phyloP scores from a whole-genome alignment of 2,329 filamentous ascomycete species.

The Ceratocystis papillata region DNA sequence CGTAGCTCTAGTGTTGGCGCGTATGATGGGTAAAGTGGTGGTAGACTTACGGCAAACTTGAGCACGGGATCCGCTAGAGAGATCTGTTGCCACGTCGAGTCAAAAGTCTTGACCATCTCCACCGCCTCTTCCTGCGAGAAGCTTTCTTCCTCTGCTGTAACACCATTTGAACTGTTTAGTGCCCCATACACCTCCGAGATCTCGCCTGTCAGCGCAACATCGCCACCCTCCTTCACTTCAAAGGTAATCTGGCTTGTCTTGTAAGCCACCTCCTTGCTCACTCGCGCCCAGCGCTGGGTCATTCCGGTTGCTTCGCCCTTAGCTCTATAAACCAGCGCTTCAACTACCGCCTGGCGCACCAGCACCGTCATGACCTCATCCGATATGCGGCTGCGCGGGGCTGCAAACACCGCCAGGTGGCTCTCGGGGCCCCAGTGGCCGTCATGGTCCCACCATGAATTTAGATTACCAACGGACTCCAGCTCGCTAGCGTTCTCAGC shows the following conservation, averaged over 20 bases:
- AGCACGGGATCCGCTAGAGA: slow-evolving; percentile 46
- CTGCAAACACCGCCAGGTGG: slow-evolving; percentile 37
- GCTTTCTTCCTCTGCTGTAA: slow-evolving; percentile 28
- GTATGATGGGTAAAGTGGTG: not conserved
- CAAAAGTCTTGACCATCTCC: slow-evolving; percentile 39
- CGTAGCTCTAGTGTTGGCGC: not conserved
- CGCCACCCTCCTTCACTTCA: slow-evolving; percentile 34
- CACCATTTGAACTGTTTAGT: slow-evolving; percentile 29
- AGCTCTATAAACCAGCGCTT: slow-evolving; percentile 38
- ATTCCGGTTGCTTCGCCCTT: slow-evolving; percentile 29
- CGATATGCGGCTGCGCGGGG: slow-evolving; percentile 31
- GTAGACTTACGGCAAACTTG: slow-evolving; percentile 60
- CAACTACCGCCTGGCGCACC: slow-evolving; percentile 43
- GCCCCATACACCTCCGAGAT: slow-evolving; percentile 31
- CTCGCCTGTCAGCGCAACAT: slow-evolving; percentile 34
- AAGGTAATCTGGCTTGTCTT: slow-evolving; percentile 33
- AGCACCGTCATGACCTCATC: slow-evolving; percentile 36
- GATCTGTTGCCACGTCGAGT: slow-evolving; percentile 47
- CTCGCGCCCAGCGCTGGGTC: slow-evolving; percentile 28
- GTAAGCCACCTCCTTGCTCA: slow-evolving; percentile 32
- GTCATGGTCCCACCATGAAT: slow-evolving; percentile 45
- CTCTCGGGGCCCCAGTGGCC: slow-evolving; percentile 42
- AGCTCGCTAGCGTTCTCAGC: slow-evolving; percentile 39
- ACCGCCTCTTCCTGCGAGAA: slow-evolving; percentile 32
- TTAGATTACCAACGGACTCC: slow-evolving; percentile 39